Evolutionary conservation across 2,329 filamentous ascomycete genomes (phyloP), one percentile per base, ranked within the genome.

Genomic region (Ceratocystis alfenasii): DNA sequence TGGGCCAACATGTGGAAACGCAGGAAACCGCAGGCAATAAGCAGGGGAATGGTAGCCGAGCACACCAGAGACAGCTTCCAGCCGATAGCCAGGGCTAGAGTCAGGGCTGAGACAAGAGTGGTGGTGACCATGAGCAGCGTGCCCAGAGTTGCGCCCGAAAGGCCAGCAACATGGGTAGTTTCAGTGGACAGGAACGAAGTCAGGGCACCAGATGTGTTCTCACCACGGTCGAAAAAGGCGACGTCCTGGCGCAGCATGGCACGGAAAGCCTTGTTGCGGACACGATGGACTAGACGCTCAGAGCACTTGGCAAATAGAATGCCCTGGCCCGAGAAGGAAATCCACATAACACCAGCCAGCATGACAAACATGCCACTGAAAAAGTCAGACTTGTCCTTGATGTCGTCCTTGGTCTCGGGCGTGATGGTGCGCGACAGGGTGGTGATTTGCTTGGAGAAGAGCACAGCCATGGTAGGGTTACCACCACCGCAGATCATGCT

Each of bases 161-260:
- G 84, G 15, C 94, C 92, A 17, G 91, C 88, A 36, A 96, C 81
- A 72, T 95, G 87, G 0, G 90, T 96, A 0, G 92, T 92, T 75
- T 96, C 89, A 0, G 90, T 95, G 1, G 89, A 92, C 12, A 96
- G 78, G 76, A 95, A 94, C 0, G 88, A 90, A 0, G 91, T 96
- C 71, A 99, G 78, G 0, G 91, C 88, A 69, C 94, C 94, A 5
- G 90, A 87, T 5, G 88, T 91, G 74, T 97, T 95, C 74, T 94
- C 88, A 69, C 95, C 89, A 57, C 81, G 81, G 74, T 97, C 94
- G 71, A 96, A 99, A 75, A 92, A 97, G 33, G 85, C 79, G 67
- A 97, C 92, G 69, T 97, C 94, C 75, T 97, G 93, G 69, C 92
- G 88, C 63, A 97, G 83, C 78, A 97, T 90, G 28, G 87, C 81